Conservation (phyloP, 768 basidiomycete species). For the Kwoniella botswanensis region DNA sequence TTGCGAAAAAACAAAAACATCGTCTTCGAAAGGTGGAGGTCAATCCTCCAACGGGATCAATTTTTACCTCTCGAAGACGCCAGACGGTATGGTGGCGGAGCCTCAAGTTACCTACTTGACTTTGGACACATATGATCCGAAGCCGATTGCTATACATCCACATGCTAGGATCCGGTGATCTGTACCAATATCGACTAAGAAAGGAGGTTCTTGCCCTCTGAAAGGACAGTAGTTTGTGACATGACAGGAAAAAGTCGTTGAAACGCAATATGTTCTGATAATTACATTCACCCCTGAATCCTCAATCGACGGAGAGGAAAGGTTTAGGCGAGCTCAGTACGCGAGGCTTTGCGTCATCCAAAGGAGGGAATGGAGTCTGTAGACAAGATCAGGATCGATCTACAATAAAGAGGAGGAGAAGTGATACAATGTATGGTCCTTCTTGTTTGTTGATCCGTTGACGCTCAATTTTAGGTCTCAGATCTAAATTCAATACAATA, state of each 20-base stretch:
- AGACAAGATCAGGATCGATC: no score
- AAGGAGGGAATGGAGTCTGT: not conserved
- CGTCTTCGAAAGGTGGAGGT: not conserved
- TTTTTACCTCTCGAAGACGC: not conserved
- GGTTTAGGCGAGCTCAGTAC: not conserved
- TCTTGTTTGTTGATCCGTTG: no score
- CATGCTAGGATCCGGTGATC: not conserved
- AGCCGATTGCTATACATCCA: not conserved
- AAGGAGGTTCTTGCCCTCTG: not conserved
- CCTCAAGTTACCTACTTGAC: not conserved
- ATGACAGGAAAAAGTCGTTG: no score
- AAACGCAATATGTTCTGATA: not conserved
- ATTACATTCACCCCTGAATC: not conserved
- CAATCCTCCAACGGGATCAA: not conserved
- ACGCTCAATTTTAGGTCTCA: no score
- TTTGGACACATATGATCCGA: not conserved
- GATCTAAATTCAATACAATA: no score
- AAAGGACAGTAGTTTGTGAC: not conserved
- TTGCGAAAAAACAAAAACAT: not conserved
- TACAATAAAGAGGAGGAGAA: no score
- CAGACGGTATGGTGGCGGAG: not conserved
- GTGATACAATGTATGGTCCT: no score
- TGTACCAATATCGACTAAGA: not conserved
- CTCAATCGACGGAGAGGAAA: not conserved
- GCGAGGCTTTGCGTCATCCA: not conserved